Base-by-base conservation (phyloP, 768 basidiomycete genomes). In the Sporobolomyces roseus region DNA sequence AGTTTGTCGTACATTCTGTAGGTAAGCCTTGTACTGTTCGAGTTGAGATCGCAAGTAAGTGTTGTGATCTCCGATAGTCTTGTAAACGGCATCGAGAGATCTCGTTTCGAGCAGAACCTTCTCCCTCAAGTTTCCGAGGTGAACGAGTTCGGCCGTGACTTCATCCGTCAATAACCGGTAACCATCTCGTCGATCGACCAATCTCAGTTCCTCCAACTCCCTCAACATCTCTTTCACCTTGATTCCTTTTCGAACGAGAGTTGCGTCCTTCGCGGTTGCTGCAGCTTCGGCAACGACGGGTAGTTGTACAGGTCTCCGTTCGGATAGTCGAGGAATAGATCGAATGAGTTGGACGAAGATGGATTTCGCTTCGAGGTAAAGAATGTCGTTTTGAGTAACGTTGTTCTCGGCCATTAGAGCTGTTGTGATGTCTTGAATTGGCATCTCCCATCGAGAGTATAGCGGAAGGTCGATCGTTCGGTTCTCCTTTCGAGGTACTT, bases 341-440 rank as follows among this genome's bases (percentile, higher is more conserved):
- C 96, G 93, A 64, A 99, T 87, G 61, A 98, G 85, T 78, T 97
- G 93, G 36, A 98, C 96, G 74, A 99, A 93, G 77, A 98, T 98
- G 10, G 94, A 97, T 81, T 99, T 99, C 64, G 96, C 90, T 78
- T 99, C 96, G 93, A 98, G 97, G 82, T 98, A 99, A 35, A 98
- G 85, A 86, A 99, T 94, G 80, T 99, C 96, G 77, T 89, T 75
- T 51, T 93, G 92, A 29, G 96, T 97, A 33, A 99, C 89, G 30
- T 91, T 90, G 79, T 93, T 93, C 72, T 83, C 82, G 8, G 80
- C 80, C 88, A 98, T 93, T 65, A 99, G 84, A 1, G 94, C 91
- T 50, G 88, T 93, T 72, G 94, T 91, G 52, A 98, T 87, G 77
- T 99, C 96, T 75, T 98, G 96, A 52, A 99, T 91, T 1, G 96